A percentile compares a stretch with the other conserved stretches of the same genome.
Evolutionary conservation across 2,329 filamentous ascomycete species (phyloP).

Genomic region (Fusarium sp.): DNA sequence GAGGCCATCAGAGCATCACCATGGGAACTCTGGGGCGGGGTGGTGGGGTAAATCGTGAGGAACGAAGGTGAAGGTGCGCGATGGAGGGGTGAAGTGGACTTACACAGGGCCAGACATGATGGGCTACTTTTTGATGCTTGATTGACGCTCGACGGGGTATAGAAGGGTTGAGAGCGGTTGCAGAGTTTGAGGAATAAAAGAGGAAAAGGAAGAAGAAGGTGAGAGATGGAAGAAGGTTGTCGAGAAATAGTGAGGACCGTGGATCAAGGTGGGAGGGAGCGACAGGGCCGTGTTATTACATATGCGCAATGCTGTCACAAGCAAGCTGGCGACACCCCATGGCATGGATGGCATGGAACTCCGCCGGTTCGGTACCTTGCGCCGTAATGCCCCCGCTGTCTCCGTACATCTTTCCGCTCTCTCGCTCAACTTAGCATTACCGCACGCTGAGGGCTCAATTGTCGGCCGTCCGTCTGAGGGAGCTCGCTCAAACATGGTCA

Average conservation of each 20-base stretch:
- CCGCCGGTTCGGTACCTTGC: constrained; percentile 27
- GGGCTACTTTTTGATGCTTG: constrained; percentile 42
- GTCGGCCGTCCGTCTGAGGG: background rate
- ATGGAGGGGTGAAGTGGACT: constrained; percentile 56
- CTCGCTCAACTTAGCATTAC: constrained; percentile 35
- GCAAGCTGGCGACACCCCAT: constrained; percentile 6
- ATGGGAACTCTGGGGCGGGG: constrained; percentile 49
- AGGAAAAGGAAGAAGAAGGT: constrained; percentile 28
- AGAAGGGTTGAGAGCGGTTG: constrained; percentile 6
- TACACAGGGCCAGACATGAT: constrained; percentile 77
- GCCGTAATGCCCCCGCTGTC: constrained; percentile 17
- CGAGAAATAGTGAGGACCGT: constrained; percentile 38
- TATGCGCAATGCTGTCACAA: constrained; percentile 29
- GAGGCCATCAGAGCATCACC: constrained; percentile 46
- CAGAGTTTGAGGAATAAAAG: constrained; percentile 34
- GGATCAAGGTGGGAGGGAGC: constrained; percentile 13
- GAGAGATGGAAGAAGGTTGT: constrained; percentile 37
- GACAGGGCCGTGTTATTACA: constrained; percentile 35
- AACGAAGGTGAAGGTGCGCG: constrained; percentile 37
- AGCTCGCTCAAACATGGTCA: constrained; percentile 12
- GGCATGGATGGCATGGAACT: background rate
- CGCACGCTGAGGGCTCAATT: constrained; percentile 31
- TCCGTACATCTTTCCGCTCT: constrained; percentile 15
- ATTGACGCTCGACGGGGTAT: constrained; percentile 18
- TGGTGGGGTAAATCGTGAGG: constrained; percentile 53